Evolutionary conservation across 2,329 filamentous ascomycete genomes (phyloP).

Genomic region (Hymenoscyphus linearis): DNA sequence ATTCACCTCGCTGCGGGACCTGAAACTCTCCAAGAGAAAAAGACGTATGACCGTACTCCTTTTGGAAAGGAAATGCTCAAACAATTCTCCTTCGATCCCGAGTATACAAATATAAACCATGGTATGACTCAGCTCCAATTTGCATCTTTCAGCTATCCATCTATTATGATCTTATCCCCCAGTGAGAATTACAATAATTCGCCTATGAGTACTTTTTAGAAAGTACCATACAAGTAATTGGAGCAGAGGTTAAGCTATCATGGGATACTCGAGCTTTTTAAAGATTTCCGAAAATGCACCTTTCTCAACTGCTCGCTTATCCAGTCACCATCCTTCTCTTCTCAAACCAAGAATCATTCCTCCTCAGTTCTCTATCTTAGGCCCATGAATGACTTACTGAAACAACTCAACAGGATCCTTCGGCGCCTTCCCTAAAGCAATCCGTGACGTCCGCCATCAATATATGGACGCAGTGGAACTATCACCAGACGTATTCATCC

Average conservation of each 20-base stretch:
- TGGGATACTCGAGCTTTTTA: no score
- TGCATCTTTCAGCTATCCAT: not conserved
- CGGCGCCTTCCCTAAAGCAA: conserved; percentile 62
- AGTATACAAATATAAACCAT: conserved; percentile 34
- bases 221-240: no score
- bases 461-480: conserved; percentile 65
- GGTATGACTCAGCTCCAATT: conserved; percentile 23
- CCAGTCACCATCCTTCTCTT: not conserved
- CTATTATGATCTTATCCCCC: no score
- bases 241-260: no score
- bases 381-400: not conserved
- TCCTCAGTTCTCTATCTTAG: not conserved
- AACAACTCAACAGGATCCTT: conserved; percentile 58
- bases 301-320: not conserved
- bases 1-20: conserved; percentile 17
- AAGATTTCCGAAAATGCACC: no score
- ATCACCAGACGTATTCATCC: conserved; percentile 70
- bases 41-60: conserved; percentile 22
- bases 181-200: no score
- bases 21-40: conserved; percentile 15
- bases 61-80: conserved; percentile 33
- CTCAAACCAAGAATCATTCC: not conserved
- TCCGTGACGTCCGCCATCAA: conserved; percentile 54
- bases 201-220: no score
- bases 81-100: conserved; percentile 31